These are phyloP conservation scores for Penicillium paradoxum DNA, from an alignment of 495 filamentous ascomycete genomes.

Conservation along the genomic window DNA sequence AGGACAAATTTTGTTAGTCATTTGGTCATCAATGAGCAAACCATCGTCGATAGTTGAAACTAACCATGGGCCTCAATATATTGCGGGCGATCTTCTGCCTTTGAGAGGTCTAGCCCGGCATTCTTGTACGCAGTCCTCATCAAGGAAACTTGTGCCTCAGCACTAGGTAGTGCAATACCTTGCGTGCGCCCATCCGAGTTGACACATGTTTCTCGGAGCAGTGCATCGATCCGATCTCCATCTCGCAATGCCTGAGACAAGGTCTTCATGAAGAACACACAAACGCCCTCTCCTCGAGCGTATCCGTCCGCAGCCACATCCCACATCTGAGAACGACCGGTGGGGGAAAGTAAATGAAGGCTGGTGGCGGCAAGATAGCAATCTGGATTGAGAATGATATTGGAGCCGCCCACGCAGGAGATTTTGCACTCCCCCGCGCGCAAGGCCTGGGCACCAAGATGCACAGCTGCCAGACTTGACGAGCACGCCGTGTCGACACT, in stretches of 20 bases:
- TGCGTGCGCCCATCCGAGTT: slow-evolving; percentile 34
- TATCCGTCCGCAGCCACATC: neutral
- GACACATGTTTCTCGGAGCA: slow-evolving; percentile 10
- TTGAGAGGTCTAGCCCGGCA: neutral
- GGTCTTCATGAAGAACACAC: neutral
- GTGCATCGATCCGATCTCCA: neutral
- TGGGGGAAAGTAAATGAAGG: neutral
- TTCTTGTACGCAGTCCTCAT: neutral
- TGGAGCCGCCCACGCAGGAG: too few relatives aligned
- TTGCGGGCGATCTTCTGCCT: neutral
- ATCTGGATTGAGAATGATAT: too few relatives aligned
- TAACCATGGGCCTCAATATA: slow-evolving; percentile 25
- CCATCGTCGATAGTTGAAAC: too few relatives aligned
- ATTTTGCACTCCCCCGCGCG: neutral
- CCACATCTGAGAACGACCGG: neutral
- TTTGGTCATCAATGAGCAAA: too few relatives aligned
- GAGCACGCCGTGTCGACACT: slow-evolving; percentile 50
- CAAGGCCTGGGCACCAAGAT: slow-evolving; percentile 28
- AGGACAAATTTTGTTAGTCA: too few relatives aligned
- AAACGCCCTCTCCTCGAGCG: neutral
- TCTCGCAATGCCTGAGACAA: neutral
- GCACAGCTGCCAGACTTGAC: slow-evolving; percentile 38
- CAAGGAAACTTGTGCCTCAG: neutral
- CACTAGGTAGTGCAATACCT: slow-evolving; percentile 25
- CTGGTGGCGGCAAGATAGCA: neutral